Evolutionary conservation across 805 yeast species (phyloP), one percentile per base, ranked within the genome.

Genomic region (Nakazawaea populi): DNA sequence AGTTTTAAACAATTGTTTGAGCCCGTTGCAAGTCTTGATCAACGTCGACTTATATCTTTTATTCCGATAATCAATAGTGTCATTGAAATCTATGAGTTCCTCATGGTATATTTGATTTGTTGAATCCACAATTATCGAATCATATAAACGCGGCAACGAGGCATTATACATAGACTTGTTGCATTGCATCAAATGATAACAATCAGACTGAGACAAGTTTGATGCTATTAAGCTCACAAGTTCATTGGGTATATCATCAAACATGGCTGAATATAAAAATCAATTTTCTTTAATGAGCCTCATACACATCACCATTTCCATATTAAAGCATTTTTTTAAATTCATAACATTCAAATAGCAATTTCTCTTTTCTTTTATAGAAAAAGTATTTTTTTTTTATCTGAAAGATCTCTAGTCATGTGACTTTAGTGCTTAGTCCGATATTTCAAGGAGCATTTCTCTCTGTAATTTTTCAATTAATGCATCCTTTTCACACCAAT

Each of bases 401-500:
- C 46, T 47, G 42, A 47, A 47, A 47, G 49, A 47, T 47, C 49
- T 30, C n/a, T n/a, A 5, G 35, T 8, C 35, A 32, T 11, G 35
- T 32, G 35, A 32, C 35, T 32, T 32, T 8, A 11, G 31, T 35
- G 29, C 5, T 39, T 12, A 36, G 42, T 24, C 43, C 49, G 49
- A 47, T 32, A 41, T 18, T 27, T 67, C 67, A 32, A 44, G 9
- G 11, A 43, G 29, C 27, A 48, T 48, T 28, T 37, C 48, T 31
- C 55, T 62, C 53, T 73, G 69, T 18, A 76, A 65, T 43, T 67
- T 65, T 4, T 66, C 67, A 30, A 81, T 68, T 46, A 72, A 54
- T 49, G 62, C 70, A 60, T 90, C 96, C 60, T 88, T 89, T 38
- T 76, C 79, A 7, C 67, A 65, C 96, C 97, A 90, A 35, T 72